phyloP scores from a whole-genome alignment of 768 basidiomycete genomes.

The Cubamyces lactineus region DNA sequence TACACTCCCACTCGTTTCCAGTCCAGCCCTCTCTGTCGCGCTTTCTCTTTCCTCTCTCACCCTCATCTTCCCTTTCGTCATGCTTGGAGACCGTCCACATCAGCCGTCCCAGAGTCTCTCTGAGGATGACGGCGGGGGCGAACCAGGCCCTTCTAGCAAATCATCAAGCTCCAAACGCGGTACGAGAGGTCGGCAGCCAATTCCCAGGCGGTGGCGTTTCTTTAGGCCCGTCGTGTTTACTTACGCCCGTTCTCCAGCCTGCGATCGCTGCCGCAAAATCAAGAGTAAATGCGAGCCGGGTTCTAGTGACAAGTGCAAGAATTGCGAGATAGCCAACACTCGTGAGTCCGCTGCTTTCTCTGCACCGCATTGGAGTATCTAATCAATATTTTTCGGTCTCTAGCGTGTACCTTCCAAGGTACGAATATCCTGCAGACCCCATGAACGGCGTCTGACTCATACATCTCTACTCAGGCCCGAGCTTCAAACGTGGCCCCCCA shows the following conservation, averaged over 20 bases:
- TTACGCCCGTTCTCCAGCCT: conserved; percentile 49
- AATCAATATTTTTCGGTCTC: conserved; percentile 19
- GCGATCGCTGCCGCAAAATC: conserved; percentile 86
- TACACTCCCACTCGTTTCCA: not conserved
- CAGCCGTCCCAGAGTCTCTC: not conserved
- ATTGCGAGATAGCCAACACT: conserved; percentile 53
- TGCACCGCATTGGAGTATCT: too few relatives aligned
- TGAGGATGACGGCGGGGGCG: conserved; percentile 27
- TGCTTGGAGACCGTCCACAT: conserved; percentile 10
- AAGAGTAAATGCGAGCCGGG: conserved; percentile 84
- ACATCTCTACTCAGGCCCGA: conserved; percentile 54
- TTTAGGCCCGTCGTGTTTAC: not conserved
- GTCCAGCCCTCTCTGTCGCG: not conserved
- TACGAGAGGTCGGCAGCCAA: conserved; percentile 27
- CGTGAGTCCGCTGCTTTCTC: conserved; percentile 17
- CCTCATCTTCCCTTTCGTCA: not conserved
- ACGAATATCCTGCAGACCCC: too few relatives aligned
- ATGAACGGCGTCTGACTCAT: too few relatives aligned
- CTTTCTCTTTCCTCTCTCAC: not conserved
- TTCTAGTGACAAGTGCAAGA: conserved; percentile 66
- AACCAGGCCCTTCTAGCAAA: conserved; percentile 26
- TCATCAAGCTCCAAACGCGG: conserved; percentile 26
- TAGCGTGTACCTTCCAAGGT: conserved; percentile 59
- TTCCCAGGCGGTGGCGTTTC: not conserved
- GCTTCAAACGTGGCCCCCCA: conserved; percentile 82